Conservation (phyloP, 2,329 filamentous ascomycete species). For the Penicillium psychrosexuale region DNA sequence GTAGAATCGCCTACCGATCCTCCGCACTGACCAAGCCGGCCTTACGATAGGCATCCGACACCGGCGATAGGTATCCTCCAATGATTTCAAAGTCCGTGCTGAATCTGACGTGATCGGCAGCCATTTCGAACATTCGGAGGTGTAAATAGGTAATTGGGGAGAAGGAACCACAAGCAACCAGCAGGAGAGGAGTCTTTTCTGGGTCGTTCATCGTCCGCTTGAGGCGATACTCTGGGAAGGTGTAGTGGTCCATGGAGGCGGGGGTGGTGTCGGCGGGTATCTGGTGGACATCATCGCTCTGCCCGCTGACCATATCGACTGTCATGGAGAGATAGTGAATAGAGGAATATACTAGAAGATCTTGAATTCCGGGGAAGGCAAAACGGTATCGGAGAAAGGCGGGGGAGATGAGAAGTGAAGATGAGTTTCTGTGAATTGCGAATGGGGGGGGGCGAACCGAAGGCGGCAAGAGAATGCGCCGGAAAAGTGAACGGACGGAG, state of each 20-base stretch:
- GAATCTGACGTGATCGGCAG: constrained; percentile 72
- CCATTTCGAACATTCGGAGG: constrained; percentile 85
- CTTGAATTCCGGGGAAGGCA: not conserved
- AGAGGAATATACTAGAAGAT: not conserved
- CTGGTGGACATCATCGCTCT: constrained; percentile 31
- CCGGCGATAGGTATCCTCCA: constrained; percentile 80
- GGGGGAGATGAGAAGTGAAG: constrained; percentile 7
- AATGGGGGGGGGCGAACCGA: constrained; percentile 14
- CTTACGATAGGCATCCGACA: constrained; percentile 75
- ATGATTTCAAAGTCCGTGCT: constrained; percentile 78
- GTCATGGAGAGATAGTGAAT: constrained; percentile 22
- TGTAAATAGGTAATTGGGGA: constrained; percentile 59
- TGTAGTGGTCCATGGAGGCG: constrained; percentile 41
- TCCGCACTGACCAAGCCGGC: constrained; percentile 69
- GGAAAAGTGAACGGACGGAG: not conserved
- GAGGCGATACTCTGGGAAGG: constrained; percentile 45
- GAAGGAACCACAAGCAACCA: constrained; percentile 59
- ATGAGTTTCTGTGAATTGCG: not conserved
- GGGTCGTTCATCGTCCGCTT: constrained; percentile 48
- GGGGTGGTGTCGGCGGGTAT: constrained; percentile 22
- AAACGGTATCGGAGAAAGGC: not conserved
- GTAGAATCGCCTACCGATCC: constrained; percentile 53
- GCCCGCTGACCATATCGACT: constrained; percentile 27
- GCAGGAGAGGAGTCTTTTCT: constrained; percentile 47
- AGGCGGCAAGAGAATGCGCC: constrained; percentile 13